These are phyloP conservation scores for Takashimella koratensis DNA, from an alignment of 1,284 basidiomycete genomes.

Conservation along the genomic window DNA sequence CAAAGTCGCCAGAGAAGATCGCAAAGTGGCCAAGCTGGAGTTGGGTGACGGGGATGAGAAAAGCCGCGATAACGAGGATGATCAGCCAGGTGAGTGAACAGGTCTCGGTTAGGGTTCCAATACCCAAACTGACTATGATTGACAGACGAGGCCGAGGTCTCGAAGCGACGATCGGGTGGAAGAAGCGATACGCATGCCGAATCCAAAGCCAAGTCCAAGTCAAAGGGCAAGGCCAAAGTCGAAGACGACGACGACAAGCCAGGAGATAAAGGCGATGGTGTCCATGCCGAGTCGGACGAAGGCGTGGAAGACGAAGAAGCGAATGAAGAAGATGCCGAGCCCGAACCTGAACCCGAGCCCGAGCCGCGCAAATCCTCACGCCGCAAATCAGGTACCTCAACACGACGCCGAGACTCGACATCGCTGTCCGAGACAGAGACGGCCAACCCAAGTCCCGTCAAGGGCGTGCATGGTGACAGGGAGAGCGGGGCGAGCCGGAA, in stretches of 20 bases:
- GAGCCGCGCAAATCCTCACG: background rate
- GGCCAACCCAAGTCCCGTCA: background rate
- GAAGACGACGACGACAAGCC: background rate
- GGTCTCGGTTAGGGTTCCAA: background rate
- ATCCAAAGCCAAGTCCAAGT: background rate
- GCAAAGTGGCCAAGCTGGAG: background rate
- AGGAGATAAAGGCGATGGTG: background rate
- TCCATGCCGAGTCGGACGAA: background rate
- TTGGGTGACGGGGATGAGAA: background rate
- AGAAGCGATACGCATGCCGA: too few relatives aligned
- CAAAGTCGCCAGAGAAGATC: background rate
- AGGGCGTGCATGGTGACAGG: background rate
- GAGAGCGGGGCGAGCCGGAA: background rate
- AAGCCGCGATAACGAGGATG: background rate
- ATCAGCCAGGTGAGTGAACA: background rate
- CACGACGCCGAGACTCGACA: background rate
- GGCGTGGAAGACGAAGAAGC: background rate
- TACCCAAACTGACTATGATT: background rate
- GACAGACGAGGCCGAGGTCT: background rate
- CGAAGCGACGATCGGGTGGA: background rate
- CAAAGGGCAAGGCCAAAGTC: background rate
- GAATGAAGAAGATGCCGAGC: background rate
- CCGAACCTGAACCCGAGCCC: background rate
- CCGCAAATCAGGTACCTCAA: background rate
- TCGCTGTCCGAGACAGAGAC: background rate